Evolutionary conservation across 2,329 filamentous ascomycete genomes (phyloP).

Genomic region (Sclerotiophoma versabilis): DNA sequence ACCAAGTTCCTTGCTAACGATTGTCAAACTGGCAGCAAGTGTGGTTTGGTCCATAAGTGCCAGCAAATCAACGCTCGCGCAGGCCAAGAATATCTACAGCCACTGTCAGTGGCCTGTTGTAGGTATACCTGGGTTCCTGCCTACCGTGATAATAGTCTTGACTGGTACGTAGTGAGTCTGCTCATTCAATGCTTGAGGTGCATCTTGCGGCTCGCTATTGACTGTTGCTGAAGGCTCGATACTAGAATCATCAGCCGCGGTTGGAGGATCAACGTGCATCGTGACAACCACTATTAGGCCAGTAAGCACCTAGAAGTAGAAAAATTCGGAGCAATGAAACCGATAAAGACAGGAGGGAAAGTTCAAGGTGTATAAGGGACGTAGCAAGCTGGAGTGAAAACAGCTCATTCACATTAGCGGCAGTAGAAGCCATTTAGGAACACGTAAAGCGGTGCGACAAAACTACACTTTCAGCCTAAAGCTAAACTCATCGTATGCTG

Average conservation of each 20-base stretch:
- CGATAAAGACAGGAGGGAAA: background rate
- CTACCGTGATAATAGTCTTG: conserved; percentile 28
- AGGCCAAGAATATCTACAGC: conserved; percentile 31
- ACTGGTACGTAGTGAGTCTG: conserved; percentile 33
- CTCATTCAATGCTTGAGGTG: conserved; percentile 25
- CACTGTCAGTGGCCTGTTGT: background rate
- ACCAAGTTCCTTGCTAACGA: conserved; percentile 41
- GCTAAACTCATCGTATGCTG: background rate
- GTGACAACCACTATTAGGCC: too few species aligned
- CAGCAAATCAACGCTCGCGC: conserved; percentile 30
- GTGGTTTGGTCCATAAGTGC: conserved; percentile 34
- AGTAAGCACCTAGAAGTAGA: background rate
- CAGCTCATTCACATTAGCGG: background rate
- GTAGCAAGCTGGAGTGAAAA: background rate
- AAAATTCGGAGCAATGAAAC: background rate
- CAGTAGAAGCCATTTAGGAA: background rate
- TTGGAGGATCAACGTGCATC: background rate
- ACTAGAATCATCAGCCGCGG: background rate
- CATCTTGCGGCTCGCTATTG: background rate
- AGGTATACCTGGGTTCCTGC: background rate
- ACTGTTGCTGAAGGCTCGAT: background rate
- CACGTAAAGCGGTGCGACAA: background rate
- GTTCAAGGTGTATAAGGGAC: too few species aligned
- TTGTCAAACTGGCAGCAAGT: conserved; percentile 31
- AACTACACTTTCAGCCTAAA: background rate